These are phyloP conservation scores for Ogataea pini DNA, from an alignment of 805 yeast genomes.

Conservation along the genomic window DNA sequence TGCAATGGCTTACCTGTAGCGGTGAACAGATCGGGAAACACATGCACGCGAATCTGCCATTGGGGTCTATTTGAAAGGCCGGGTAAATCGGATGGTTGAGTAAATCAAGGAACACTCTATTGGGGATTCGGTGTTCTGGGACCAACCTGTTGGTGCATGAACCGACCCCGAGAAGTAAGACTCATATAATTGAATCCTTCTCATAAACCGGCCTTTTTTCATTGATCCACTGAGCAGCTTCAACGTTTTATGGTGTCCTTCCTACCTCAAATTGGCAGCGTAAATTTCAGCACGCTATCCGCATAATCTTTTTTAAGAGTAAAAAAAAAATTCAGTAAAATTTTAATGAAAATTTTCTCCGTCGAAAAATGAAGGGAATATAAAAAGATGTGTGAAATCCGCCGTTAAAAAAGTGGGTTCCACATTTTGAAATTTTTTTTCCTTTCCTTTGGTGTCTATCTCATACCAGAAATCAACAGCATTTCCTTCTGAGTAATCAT, in stretches of 20 bases:
- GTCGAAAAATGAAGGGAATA: constrained; percentile 10
- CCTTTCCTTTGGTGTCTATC: constrained; percentile 21
- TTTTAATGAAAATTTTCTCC: constrained; percentile 8
- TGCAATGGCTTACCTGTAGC: not conserved
- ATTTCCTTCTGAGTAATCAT: constrained; percentile 37
- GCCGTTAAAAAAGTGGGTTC: constrained; percentile 5
- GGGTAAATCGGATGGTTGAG: constrained; percentile 2
- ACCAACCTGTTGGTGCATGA: too few species aligned
- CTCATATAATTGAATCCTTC: too few species aligned
- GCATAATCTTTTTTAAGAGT: constrained; percentile 11
- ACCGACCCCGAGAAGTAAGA: too few species aligned
- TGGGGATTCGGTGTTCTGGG: too few species aligned
- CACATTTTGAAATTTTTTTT: constrained; percentile 9
- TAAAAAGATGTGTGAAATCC: constrained; percentile 21
- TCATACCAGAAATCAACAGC: constrained; percentile 40
- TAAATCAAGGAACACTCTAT: constrained; percentile 6
- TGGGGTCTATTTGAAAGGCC: not conserved
- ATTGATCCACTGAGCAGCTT: not conserved
- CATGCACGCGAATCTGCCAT: constrained; percentile 7
- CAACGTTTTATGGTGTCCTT: not conserved
- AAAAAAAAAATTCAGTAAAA: constrained; percentile 6
- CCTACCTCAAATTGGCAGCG: constrained; percentile 6
- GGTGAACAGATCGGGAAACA: constrained; percentile 2
- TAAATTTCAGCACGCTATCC: constrained; percentile 17
- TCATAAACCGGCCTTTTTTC: not conserved